Evolutionary conservation across 2,329 filamentous ascomycete species (phyloP).

Genomic region (Penicillium olsonii): DNA sequence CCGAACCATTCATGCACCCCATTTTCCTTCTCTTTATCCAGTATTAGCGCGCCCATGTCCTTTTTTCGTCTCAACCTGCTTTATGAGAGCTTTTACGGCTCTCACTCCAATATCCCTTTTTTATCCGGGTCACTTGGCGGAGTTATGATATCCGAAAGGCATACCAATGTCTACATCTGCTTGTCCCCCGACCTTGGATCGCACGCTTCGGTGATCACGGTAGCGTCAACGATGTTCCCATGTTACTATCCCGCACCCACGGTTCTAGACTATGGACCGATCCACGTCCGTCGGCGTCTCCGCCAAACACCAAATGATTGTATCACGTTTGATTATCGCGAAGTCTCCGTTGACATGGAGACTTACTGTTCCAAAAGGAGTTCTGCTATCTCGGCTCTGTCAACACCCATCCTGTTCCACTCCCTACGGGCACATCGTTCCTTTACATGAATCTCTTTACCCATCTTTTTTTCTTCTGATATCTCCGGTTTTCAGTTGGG

Average conservation of each 20-base stretch:
- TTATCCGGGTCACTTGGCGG: constrained; percentile 30
- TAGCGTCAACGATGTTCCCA: not conserved
- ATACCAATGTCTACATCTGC: constrained; percentile 20
- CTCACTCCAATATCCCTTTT: constrained; percentile 12
- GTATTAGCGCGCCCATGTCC: constrained; percentile 18
- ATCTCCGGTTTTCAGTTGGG: constrained; percentile 2
- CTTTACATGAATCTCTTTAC: constrained; percentile 14
- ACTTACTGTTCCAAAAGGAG: constrained; percentile 19
- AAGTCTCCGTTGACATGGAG: constrained; percentile 5
- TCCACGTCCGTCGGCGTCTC: not conserved
- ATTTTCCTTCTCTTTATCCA: constrained; percentile 12
- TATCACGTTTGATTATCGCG: constrained; percentile 1
- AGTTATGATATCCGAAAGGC: constrained; percentile 30
- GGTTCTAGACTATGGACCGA: not conserved
- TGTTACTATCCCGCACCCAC: not conserved
- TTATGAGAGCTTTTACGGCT: constrained; percentile 19
- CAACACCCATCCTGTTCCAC: constrained; percentile 9
- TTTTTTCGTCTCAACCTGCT: constrained; percentile 16
- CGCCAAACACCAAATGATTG: not conserved
- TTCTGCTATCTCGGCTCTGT: constrained; percentile 21
- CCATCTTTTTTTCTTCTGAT: constrained; percentile 6
- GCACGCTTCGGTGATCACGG: not conserved
- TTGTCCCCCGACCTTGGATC: constrained; percentile 3
- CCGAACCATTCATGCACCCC: not conserved
- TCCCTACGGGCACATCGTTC: constrained; percentile 15